phyloP scores from a whole-genome alignment of 768 basidiomycete genomes.

The Mycena vulgaris region DNA sequence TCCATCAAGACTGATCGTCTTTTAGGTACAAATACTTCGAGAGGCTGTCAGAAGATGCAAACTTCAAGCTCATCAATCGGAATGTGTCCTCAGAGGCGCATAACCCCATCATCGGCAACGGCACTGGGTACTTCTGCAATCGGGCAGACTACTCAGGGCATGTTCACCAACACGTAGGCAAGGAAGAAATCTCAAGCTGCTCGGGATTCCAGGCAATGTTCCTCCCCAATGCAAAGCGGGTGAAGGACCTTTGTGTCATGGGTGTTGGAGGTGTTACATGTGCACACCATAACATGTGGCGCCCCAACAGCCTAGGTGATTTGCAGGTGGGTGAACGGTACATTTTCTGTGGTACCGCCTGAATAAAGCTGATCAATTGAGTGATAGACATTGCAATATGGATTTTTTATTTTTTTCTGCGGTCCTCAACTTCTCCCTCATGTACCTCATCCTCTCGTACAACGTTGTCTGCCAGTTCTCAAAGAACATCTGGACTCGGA shows the following conservation, averaged over 20 bases:
- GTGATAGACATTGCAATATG: conserved; percentile 8
- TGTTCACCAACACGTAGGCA: not conserved
- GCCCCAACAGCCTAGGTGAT: conserved; percentile 32
- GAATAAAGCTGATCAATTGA: too few relatives aligned
- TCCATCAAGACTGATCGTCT: not conserved
- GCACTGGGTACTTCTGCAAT: not conserved
- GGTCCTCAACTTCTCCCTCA: not conserved
- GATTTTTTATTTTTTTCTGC: not conserved
- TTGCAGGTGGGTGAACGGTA: conserved; percentile 40
- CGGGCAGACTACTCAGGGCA: not conserved
- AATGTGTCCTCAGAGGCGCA: not conserved
- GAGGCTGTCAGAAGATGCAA: not conserved
- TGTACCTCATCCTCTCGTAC: not conserved
- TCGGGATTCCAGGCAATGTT: conserved; percentile 17
- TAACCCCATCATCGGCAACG: not conserved
- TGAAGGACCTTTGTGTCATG: conserved; percentile 20
- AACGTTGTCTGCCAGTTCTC: conserved; percentile 6
- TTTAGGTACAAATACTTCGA: conserved; percentile 1
- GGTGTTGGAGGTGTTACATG: conserved; percentile 31
- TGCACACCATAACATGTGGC: conserved; percentile 11
- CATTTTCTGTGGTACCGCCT: too few relatives aligned
- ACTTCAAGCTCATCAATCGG: conserved; percentile 2
- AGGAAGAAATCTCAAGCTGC: conserved; percentile 20
- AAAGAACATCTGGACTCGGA: not conserved
- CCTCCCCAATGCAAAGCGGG: conserved; percentile 2